phyloP scores from a whole-genome alignment of 345 rosid genomes.

The Kernera saxatilis region DNA sequence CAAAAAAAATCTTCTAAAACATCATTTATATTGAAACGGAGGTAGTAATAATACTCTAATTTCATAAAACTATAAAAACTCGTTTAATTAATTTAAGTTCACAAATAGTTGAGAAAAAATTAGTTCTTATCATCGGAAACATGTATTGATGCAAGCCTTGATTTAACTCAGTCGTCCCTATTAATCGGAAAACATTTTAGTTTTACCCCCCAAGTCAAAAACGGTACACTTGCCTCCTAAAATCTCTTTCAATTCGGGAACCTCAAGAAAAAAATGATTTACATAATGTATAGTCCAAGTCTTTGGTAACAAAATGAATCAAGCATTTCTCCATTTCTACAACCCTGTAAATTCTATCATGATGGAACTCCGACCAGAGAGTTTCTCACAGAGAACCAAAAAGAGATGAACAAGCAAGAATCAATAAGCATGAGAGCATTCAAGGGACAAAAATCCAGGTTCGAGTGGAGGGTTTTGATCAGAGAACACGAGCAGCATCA shows the following conservation, averaged over 20 bases:
- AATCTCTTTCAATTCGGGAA: neutral
- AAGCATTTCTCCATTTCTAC: neutral
- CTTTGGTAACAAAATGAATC: neutral
- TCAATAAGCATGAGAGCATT: neutral
- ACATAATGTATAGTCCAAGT: neutral
- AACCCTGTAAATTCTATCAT: neutral
- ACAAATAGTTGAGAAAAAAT: neutral
- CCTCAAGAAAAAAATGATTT: neutral
- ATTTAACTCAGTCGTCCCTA: neutral
- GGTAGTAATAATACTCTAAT: too few species aligned
- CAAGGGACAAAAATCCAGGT: neutral
- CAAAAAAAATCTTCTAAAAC: too few species aligned
- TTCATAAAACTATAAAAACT: neutral
- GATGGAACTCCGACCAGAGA: neutral
- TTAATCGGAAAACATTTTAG: neutral
- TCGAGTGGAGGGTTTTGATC: neutral
- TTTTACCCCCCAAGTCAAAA: neutral
- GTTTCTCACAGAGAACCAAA: neutral
- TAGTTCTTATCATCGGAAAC: neutral
- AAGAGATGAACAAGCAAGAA: conserved; percentile 4
- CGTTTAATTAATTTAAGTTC: neutral
- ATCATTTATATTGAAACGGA: too few species aligned
- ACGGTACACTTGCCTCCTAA: neutral
- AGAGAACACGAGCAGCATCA: conserved; percentile 61
- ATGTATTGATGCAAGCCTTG: neutral